A percentile compares a stretch with the other conserved stretches of the same genome.
phyloP scores from a whole-genome alignment of 805 yeast genomes.

The Pichia ethanolica region DNA sequence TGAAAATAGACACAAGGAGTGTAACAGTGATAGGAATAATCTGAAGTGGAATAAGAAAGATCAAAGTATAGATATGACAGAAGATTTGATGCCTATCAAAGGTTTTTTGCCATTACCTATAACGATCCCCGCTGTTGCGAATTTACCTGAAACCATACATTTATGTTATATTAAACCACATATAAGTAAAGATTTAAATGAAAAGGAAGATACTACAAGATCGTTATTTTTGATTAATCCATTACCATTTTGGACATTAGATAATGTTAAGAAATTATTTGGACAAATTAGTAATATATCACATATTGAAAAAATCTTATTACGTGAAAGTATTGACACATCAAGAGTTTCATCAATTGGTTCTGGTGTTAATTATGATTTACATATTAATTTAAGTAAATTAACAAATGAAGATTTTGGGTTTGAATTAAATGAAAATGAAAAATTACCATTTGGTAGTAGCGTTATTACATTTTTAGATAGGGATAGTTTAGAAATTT shows the following conservation, averaged over 20 bases:
- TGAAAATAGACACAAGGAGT: too few species aligned
- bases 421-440: conserved; percentile 26
- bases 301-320: conserved; percentile 39
- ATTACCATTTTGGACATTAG: conserved; percentile 54
- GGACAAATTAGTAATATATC: conserved; percentile 56
- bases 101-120: conserved; percentile 52
- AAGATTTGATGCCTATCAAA: conserved; percentile 36
- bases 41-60: too few species aligned
- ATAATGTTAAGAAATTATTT: conserved; percentile 49
- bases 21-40: too few species aligned
- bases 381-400: conserved; percentile 45
- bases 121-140: conserved; percentile 27
- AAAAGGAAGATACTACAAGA: conserved; percentile 34
- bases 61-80: neutral
- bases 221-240: conserved; percentile 71
- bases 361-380: conserved; percentile 26
- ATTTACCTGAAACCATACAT: conserved; percentile 31
- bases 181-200: conserved; percentile 33
- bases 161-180: conserved; percentile 65
- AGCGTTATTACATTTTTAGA: conserved; percentile 73
- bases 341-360: conserved; percentile 12
- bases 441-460: conserved; percentile 61
- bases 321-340: conserved; percentile 28
- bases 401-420: conserved; percentile 47
- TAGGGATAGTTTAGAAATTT: conserved; percentile 55